These are phyloP conservation scores for Thecamonas trahens DNA, from an alignment of 78 protist species.

Conservation along the genomic window DNA sequence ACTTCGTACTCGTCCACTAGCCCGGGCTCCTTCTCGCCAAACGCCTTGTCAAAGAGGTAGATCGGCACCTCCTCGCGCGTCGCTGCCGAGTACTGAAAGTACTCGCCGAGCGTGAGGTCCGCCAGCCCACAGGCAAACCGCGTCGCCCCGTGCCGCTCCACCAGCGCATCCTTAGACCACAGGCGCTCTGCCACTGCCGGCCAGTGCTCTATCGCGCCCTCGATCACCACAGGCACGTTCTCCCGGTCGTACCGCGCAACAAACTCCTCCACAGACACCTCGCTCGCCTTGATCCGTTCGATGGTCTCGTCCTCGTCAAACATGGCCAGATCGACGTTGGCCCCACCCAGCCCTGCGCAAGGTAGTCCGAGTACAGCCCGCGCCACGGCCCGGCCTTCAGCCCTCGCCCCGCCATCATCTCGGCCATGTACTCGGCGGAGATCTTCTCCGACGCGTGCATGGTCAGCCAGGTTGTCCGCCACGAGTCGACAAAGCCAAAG, in stretches of 20 bases:
- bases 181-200: too few species aligned
- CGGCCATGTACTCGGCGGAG: background rate
- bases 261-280: too few species aligned
- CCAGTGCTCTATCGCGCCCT: background rate
- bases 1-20: constrained; percentile 3
- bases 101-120: background rate
- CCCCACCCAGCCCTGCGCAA: too few species aligned
- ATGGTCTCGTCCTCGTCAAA: too few species aligned
- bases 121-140: background rate
- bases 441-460: too few species aligned
- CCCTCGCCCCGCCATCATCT: background rate
- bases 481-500: background rate
- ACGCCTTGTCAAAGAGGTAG: constrained; percentile 24
- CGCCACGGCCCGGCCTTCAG: background rate
- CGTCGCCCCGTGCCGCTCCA: too few species aligned
- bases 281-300: too few species aligned
- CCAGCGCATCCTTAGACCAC: too few species aligned
- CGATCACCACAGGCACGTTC: background rate
- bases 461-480: background rate
- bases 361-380: background rate
- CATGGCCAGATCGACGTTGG: too few species aligned
- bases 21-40: background rate
- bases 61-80: constrained; percentile 12
- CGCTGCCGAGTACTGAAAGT: background rate
- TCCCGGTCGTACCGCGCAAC: background rate